Base-by-base conservation (phyloP, 495 filamentous ascomycete species). In the Aspergillus bridgeri region DNA sequence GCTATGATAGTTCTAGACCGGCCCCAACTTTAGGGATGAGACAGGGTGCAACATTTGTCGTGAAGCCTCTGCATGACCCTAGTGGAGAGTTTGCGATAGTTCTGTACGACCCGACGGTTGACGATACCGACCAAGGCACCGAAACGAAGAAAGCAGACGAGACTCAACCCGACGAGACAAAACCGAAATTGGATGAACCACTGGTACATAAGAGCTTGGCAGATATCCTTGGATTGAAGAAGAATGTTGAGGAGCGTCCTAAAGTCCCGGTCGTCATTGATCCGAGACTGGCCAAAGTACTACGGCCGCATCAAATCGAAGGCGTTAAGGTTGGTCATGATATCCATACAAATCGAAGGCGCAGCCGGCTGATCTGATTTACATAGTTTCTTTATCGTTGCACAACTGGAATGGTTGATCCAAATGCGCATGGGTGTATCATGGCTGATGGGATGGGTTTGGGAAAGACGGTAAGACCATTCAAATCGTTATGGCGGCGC, bases 401-500 rank as follows among this genome's bases (percentile, higher is more conserved):
- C 69, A 91, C 91, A 19, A 98, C 93, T 22, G 94, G 94, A 6
- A 80, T 98, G 82, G 86, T 98, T 61, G 94, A 99, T 67, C 82
- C 86, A 45, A 94, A 92, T 56, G 95, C 95, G 21, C 90, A 97
- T 73, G 94, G 94, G 0, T 98, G 94, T 69, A 99, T 99, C 69
- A 99, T 99, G 94, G 94, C 94, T 61, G 94, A 99, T 68, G 94
- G 96, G 64, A 99, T 99, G 94, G 94, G 94, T 46, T 73, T 99
- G 29, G 94, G 94, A 47, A 99, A 99, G 75, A 99, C 94, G 13
- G 79, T 96, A 76, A 48, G 74, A 42, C 21, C 13, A 38, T 33
- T 17, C 46, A 19, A 20, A 27, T 9, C 23, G 20, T 0, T 48
- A 18, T 24, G 45, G 17, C 17, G n/a, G 44, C 29, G 42, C 38